phyloP scores from a whole-genome alignment of 805 yeast genomes.

The Spathaspora passalidarum region DNA sequence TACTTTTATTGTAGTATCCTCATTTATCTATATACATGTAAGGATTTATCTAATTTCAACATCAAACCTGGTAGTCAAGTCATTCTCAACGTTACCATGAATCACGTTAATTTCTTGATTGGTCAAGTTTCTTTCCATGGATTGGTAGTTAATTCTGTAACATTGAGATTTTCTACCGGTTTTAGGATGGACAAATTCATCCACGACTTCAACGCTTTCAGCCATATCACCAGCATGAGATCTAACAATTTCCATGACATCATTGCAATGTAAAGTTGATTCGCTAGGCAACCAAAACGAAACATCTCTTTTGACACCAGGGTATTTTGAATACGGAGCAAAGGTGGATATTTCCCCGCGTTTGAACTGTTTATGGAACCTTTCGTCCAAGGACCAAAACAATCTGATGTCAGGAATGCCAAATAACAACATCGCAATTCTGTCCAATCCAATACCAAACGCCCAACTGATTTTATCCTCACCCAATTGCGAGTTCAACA shows the following conservation, averaged over 20 bases:
- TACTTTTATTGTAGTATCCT: no score
- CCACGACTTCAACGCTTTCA: conserved; percentile 77
- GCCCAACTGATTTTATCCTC: conserved; percentile 88
- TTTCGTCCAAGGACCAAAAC: conserved; percentile 83
- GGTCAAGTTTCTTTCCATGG: conserved; percentile 90
- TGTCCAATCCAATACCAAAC: conserved; percentile 91
- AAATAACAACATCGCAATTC: conserved; percentile 92
- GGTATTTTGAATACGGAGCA: conserved; percentile 87
- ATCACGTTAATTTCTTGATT: conserved; percentile 77
- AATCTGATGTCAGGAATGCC: conserved; percentile 94
- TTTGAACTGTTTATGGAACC: conserved; percentile 72
- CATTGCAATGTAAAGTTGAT: conserved; percentile 69
- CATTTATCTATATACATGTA: conserved; percentile 2
- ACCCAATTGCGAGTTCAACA: conserved; percentile 63
- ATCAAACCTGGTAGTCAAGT: conserved; percentile 48
- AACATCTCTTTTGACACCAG: conserved; percentile 81
- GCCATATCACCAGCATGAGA: conserved; percentile 81
- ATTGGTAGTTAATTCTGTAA: conserved; percentile 87
- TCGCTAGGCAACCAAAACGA: conserved; percentile 81
- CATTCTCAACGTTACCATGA: conserved; percentile 61
- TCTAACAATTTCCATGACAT: conserved; percentile 90
- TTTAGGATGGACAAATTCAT: conserved; percentile 83
- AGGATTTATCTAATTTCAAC: conserved; percentile 52
- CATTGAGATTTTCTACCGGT: conserved; percentile 75
- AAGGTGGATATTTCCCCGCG: conserved; percentile 67